Evolutionary conservation across 2,329 filamentous ascomycete species (phyloP).

Genomic region (Pseudocercospora pini-densiflorae): DNA sequence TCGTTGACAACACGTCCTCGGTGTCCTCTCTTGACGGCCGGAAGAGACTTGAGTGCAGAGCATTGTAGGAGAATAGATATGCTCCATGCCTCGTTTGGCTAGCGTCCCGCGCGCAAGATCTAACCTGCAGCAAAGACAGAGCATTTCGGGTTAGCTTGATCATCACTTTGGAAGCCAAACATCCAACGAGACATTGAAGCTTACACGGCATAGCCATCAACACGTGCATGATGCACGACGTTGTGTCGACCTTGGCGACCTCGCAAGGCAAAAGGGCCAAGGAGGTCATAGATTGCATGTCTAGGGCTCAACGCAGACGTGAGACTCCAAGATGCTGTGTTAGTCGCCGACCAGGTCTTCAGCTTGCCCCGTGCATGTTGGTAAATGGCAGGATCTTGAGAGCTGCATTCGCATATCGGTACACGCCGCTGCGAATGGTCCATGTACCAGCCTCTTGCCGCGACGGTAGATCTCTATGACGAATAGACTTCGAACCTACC

Average conservation of each 20-base stretch:
- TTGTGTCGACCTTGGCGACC: background rate
- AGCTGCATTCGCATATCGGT: too few relatives aligned
- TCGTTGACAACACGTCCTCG: background rate
- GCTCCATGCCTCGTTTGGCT: background rate
- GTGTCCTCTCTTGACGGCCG: background rate
- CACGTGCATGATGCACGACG: background rate
- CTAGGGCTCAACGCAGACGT: background rate
- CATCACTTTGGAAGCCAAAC: background rate
- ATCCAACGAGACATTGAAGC: background rate
- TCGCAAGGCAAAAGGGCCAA: background rate
- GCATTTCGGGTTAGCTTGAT: background rate
- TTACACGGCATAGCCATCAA: background rate
- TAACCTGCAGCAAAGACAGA: constrained; percentile 5
- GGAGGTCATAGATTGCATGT: background rate
- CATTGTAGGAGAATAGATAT: background rate
- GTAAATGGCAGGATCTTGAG: background rate
- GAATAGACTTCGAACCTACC: constrained; percentile 9
- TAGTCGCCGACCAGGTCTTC: background rate
- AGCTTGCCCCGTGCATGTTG: too few relatives aligned
- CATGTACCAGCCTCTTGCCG: background rate
- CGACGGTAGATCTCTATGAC: background rate
- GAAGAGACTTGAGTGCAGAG: background rate
- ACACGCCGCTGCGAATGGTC: background rate
- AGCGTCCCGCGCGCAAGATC: background rate
- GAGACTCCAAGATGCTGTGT: background rate